Base-by-base conservation (phyloP, 2,329 filamentous ascomycete genomes). In the Alternaria viburni region DNA sequence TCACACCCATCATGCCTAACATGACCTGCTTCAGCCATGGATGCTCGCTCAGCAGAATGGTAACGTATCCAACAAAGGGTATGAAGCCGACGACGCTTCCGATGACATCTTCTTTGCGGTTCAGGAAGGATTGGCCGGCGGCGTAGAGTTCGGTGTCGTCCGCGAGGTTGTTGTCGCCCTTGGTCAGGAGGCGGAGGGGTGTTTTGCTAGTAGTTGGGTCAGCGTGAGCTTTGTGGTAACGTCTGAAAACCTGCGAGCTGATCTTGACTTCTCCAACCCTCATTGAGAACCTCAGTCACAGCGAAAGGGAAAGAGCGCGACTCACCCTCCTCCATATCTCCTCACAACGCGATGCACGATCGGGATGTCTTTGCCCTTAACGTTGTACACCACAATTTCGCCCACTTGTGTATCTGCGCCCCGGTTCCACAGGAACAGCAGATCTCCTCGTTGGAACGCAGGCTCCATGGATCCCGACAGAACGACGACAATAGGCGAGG, bases 21-120 rank as follows among this genome's bases (percentile, higher is more conserved):
- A 98, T 92, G 25, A 90, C 95, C 46, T 93, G 96, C 87, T 99
- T 99, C 73, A 98, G 80, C 95, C 95, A 98, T 6, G 96, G 96
- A 78, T 99, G 90, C 80, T 99, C 96, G 67, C 92, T 96, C 66
- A 99, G 85, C 80, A 98, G 85, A 72, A 99, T 99, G 2, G 96
- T 99, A 49, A 98, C 94, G 77, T 98, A 98, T 69, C 96, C 96
- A 13, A 98, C 93, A 74, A 96, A 96, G 0, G 96, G 96, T 61
- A 98, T 90, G 79, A 96, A 99, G 41, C 88, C 96, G 11, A 96
- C 85, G 7, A 98, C 96, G 71, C 92, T 97, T 49, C 96, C 96
- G 61, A 99, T 93, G 59, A 99, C 94, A 77, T 98, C 95, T 77
- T 91, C 87, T 69, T 85, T 81, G 62, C 96, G 88, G 78, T 91